These are phyloP conservation scores for Sphaerulina populicola DNA, from an alignment of 2,329 filamentous ascomycete species.

Conservation along the genomic window DNA sequence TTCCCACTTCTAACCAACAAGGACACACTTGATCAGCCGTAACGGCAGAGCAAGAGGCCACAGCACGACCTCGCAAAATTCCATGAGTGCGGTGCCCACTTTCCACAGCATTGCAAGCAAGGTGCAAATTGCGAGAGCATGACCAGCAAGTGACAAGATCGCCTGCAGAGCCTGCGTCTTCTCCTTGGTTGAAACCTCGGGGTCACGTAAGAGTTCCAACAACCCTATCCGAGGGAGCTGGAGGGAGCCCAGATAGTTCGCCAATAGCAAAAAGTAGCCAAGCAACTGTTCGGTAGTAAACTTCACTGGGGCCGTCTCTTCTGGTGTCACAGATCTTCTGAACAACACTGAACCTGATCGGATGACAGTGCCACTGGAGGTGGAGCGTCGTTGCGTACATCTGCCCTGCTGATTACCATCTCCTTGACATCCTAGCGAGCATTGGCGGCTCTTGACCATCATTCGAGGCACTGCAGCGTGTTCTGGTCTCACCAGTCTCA, in stretches of 20 bases:
- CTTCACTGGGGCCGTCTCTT: neutral
- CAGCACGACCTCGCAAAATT: constrained; percentile 23
- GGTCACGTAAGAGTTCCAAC: constrained; percentile 15
- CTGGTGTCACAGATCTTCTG: neutral
- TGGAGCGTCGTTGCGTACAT: constrained; percentile 9
- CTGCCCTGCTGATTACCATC: constrained; percentile 10
- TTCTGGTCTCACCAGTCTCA: constrained; percentile 26
- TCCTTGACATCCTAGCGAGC: constrained; percentile 21
- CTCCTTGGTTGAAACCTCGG: constrained; percentile 18
- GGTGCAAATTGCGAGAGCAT: constrained; percentile 22
- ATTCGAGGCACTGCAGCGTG: constrained; percentile 22
- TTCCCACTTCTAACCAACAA: neutral
- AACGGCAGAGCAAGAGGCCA: constrained; percentile 28
- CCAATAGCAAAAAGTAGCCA: neutral
- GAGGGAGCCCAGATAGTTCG: constrained; percentile 9
- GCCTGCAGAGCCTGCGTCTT: constrained; percentile 24
- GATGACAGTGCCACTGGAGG: constrained; percentile 4
- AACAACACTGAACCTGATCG: constrained; percentile 3
- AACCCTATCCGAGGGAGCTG: constrained; percentile 17
- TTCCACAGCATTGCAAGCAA: constrained; percentile 24
- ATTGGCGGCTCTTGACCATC: constrained; percentile 7
- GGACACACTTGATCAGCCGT: constrained; percentile 23
- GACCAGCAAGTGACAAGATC: constrained; percentile 19
- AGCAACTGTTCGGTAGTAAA: constrained; percentile 7
- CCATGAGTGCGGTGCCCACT: constrained; percentile 22